A percentile compares a stretch with the other conserved stretches of the same genome.
These are phyloP conservation scores for Pythium biforme DNA, from an alignment of 352 stramenopile species.

Conservation along the genomic window DNA sequence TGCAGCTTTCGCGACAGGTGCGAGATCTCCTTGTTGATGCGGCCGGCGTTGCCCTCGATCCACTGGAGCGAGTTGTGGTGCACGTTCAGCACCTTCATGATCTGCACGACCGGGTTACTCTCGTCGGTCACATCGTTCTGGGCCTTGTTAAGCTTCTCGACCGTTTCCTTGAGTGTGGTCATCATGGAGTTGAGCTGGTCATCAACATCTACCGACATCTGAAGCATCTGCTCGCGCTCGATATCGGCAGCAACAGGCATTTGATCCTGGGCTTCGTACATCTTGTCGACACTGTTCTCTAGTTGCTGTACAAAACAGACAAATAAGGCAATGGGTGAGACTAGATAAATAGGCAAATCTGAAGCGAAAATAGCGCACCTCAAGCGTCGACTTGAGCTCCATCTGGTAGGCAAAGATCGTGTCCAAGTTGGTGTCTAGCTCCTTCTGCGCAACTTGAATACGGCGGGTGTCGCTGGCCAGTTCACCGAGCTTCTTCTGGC, in stretches of 20 bases:
- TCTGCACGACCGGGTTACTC: conserved; percentile 80
- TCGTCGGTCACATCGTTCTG: conserved; percentile 69
- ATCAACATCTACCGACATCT: conserved; percentile 84
- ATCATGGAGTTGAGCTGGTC: conserved; percentile 88
- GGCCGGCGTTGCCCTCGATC: conserved; percentile 73
- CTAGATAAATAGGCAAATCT: not conserved
- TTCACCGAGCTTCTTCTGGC: conserved; percentile 81
- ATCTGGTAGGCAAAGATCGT: conserved; percentile 89
- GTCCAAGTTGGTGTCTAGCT: conserved; percentile 83
- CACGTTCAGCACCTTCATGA: conserved; percentile 89
- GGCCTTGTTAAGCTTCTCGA: conserved; percentile 85
- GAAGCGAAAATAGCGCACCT: conserved; percentile 37
- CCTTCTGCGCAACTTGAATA: conserved; percentile 85
- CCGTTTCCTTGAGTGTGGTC: conserved; percentile 83
- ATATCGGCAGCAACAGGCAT: conserved; percentile 85
- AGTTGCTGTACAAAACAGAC: conserved; percentile 52
- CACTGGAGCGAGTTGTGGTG: conserved; percentile 88
- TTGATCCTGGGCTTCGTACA: conserved; percentile 85
- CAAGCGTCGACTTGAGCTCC: conserved; percentile 86
- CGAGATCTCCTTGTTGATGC: conserved; percentile 65
- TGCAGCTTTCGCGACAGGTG: conserved; percentile 71
- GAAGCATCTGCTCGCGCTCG: conserved; percentile 82
- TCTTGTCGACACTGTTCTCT: conserved; percentile 88
- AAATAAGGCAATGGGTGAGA: too few relatives aligned
- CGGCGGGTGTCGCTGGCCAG: conserved; percentile 79